Evolutionary conservation across 2,329 filamentous ascomycete species (phyloP), one percentile per base, ranked within the genome.

Genomic region (Coleophoma eucalyptorum): DNA sequence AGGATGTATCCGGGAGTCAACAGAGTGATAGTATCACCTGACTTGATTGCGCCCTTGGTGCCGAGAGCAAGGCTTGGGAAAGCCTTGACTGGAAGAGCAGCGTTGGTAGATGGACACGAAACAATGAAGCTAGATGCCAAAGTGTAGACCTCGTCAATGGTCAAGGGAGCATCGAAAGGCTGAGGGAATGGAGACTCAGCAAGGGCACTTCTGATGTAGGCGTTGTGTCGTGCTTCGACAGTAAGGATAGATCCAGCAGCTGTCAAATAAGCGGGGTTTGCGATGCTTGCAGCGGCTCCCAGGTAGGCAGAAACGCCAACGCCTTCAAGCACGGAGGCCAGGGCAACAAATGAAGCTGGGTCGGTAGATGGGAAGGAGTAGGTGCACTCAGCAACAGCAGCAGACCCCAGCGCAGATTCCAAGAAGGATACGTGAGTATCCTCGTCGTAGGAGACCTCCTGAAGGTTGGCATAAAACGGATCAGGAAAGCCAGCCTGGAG

Each of bases 121-220:
- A 66, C 72, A 64, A 87, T 84, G 68, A 87, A 87, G 49, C 72
- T 70, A 0, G 81, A 74, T 0, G 84, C 83, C n/a, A 88, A 75
- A 3, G 82, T 83, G 72, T 76, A 85, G 44, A 87, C 81, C 59
- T 77, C 68, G 65, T 84, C 76, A 61, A 79, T 73, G 56, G 69
- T 67, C 35, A 87, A 72, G 0, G 83, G 80, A 20, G 76, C 73
- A 55, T 86, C 84, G 55, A 84, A 84, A 7, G 83, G 67, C 56
- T 80, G 74, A 1, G 83, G 70, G 60, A 81, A 83, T 2, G 83
- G 80, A 4, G 66, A 65, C 58, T 80, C 62, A 45, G 70, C 66
- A 16, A 76, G 67, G 10, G 69, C 69, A 31, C 70, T 66, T 48
- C 84, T 80, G 56, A 86, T 70, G 69, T 83, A 85, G 4, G 84